Evolutionary conservation across 2,329 filamentous ascomycete genomes (phyloP), one percentile per base, ranked within the genome.

Genomic region (Aspergillus ochraceus): DNA sequence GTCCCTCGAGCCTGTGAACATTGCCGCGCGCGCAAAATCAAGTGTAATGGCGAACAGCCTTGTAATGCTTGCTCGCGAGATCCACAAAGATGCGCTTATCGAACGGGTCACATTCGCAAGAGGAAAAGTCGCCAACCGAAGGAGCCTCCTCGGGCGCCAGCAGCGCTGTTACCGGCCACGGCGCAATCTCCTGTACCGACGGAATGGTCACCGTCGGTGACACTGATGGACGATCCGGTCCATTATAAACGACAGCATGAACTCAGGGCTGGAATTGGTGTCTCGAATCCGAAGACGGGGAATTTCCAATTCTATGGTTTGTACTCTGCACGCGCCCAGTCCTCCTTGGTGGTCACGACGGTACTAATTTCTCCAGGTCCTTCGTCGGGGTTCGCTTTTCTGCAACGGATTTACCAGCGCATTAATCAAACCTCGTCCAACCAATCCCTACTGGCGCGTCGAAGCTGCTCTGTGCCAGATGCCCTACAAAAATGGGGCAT

Each of bases 251-350:
- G 60, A 20, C 63, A 63, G 20, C 56, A 56, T 19, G 63, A 64
- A 50, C 39, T 64, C 5, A 49, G 63, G 11, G 63, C 63, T 9
- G 63, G 63, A 1, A 64, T 64, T 29, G 63, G 63, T 2, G 54
- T 63, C 3, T 57, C 56, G 3, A 64, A 64, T 32, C 53, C 54
- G 0, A 49, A 61, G 14, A 63, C 58, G 2, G 63, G 63, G 2
- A 54, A 60, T 10, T 64, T 64, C 26, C 63, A 64, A 29, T 64
- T 64, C 57, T 63, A 61, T 14, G 63, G 62, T 64, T 47, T 20
- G 39, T 20, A 30, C 17, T 50, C 12, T n/a, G 12, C 14, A 36
- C 4, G 4, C 19, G 8, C 17, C 42, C 24, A 24, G 24, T 24
- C 26, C 26, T 29, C 14, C 2, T 30, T 29, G 10, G 22, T 14